Percentiles rank a stretch among this genome's conserved stretches.
Conservation (phyloP, 1,284 basidiomycete genomes). For the Chiua sp. region DNA sequence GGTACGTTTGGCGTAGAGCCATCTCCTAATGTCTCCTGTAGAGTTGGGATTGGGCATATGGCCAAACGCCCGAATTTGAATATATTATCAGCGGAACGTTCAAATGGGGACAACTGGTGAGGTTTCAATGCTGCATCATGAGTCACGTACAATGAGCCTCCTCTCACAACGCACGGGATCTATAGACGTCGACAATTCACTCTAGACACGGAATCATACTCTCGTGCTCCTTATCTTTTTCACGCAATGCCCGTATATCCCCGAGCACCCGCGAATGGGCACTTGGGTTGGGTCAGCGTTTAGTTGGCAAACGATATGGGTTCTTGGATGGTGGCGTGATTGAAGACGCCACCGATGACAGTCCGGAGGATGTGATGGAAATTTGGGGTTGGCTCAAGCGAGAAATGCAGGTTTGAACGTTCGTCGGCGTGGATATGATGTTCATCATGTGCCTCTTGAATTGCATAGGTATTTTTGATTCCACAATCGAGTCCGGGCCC, state of each 20-base stretch:
- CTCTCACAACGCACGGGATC: neutral
- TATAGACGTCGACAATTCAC: slow-evolving; percentile 40
- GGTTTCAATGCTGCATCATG: slow-evolving; percentile 28
- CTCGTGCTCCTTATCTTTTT: slow-evolving; percentile 48
- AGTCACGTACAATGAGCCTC: neutral
- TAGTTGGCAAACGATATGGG: slow-evolving; percentile 55
- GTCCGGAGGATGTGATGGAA: slow-evolving; percentile 2
- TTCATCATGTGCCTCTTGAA: neutral
- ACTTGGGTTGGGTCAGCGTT: slow-evolving; percentile 28
- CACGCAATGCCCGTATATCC: slow-evolving; percentile 20
- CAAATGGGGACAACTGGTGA: slow-evolving; percentile 64
- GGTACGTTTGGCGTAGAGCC: neutral
- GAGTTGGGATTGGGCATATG: slow-evolving; percentile 95
- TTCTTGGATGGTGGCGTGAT: slow-evolving; percentile 42
- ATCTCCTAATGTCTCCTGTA: slow-evolving; percentile 36
- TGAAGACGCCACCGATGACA: neutral
- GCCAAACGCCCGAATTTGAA: slow-evolving; percentile 94
- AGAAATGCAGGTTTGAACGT: slow-evolving; percentile 22
- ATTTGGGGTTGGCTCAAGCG: slow-evolving; percentile 30
- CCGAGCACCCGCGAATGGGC: slow-evolving; percentile 21
- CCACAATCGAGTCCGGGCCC: too few species aligned
- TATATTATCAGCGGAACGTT: slow-evolving; percentile 58
- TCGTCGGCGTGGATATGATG: neutral
- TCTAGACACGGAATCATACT: slow-evolving; percentile 69
- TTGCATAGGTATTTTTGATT: neutral